Conservation (phyloP, 768 basidiomycete genomes). For the Rhizopogon vinicolor region DNA sequence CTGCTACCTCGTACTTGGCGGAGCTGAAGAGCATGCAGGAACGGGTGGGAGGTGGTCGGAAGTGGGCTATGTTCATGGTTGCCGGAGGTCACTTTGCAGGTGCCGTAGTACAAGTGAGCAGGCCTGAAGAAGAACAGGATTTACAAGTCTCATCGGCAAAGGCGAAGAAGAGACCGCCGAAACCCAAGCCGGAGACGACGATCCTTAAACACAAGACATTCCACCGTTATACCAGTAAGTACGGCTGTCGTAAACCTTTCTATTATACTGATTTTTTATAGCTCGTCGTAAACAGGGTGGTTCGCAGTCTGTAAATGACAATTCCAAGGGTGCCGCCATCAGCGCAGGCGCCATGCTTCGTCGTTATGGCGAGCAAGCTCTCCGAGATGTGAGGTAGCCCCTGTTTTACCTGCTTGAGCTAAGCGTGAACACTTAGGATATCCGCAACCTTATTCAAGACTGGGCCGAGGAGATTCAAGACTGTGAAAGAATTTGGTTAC, state of each 20-base stretch:
- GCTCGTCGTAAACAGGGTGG: conserved; percentile 98
- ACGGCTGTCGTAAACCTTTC: neutral
- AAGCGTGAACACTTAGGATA: conserved; percentile 54
- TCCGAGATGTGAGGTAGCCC: conserved; percentile 67
- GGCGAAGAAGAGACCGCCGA: conserved; percentile 52
- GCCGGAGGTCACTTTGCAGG: conserved; percentile 99
- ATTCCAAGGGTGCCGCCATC: conserved; percentile 87
- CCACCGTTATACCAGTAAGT: conserved; percentile 95
- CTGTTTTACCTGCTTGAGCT: neutral
- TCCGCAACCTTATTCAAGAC: conserved; percentile 72
- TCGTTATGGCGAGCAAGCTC: conserved; percentile 91
- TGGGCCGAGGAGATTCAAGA: conserved; percentile 84
- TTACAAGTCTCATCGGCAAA: conserved; percentile 30
- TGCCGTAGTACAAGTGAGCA: conserved; percentile 72
- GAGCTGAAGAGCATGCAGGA: conserved; percentile 67
- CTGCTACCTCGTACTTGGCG: conserved; percentile 45
- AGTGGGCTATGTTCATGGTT: conserved; percentile 94
- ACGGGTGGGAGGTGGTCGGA: conserved; percentile 49
- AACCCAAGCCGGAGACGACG: conserved; percentile 73
- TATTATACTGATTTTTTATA: conserved; percentile 26
- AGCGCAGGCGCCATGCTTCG: conserved; percentile 93
- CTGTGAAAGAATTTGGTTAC: conserved; percentile 91
- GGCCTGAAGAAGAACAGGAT: conserved; percentile 39
- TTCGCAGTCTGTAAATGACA: conserved; percentile 87
- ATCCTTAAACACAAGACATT: conserved; percentile 92